Percentiles rank a stretch among this genome's conserved stretches.
Conservation (phyloP, 228 moss, liverwort and hornwort genomes). For the Sphagnum fallax region DNA sequence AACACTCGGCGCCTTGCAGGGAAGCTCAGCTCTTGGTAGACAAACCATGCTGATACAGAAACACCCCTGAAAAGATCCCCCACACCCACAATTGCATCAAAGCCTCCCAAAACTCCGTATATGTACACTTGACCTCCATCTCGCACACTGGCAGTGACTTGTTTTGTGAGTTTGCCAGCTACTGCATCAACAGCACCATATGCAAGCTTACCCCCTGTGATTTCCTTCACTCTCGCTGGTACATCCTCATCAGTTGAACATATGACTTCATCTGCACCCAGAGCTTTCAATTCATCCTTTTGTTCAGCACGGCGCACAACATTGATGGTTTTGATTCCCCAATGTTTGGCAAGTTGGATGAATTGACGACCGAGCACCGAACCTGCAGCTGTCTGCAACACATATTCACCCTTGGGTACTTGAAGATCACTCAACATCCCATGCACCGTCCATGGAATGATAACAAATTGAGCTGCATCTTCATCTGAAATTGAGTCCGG, state of each 20-base stretch:
- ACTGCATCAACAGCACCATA: slow-evolving; percentile 33
- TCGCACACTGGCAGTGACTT: slow-evolving; percentile 2
- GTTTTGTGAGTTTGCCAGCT: slow-evolving; percentile 7
- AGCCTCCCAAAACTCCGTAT: slow-evolving; percentile 11
- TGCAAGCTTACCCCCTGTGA: slow-evolving; percentile 24
- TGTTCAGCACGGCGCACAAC: slow-evolving; percentile 20
- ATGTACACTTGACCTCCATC: slow-evolving; percentile 1
- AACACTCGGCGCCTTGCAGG: slow-evolving; percentile 1
- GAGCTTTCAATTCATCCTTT: slow-evolving; percentile 17
- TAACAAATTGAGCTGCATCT: slow-evolving; percentile 29
- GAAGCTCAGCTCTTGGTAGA: not conserved
- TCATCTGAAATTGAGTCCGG: slow-evolving; percentile 30
- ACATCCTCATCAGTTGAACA: slow-evolving; percentile 22
- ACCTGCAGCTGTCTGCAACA: slow-evolving; percentile 35
- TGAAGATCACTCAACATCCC: slow-evolving; percentile 16
- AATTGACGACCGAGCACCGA: slow-evolving; percentile 33
- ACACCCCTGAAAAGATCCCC: slow-evolving; percentile 4
- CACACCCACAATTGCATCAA: not conserved
- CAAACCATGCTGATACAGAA: not conserved
- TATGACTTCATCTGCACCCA: slow-evolving; percentile 30
- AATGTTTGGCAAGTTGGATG: slow-evolving; percentile 24
- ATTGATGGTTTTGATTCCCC: slow-evolving; percentile 38
- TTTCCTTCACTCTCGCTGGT: slow-evolving; percentile 28
- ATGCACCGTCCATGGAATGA: slow-evolving; percentile 30
- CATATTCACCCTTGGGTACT: slow-evolving; percentile 29